Percentiles rank a stretch among this genome's conserved stretches.
Evolutionary conservation across 2,329 filamentous ascomycete species (phyloP).

Genomic region (Colletotrichum lentis): DNA sequence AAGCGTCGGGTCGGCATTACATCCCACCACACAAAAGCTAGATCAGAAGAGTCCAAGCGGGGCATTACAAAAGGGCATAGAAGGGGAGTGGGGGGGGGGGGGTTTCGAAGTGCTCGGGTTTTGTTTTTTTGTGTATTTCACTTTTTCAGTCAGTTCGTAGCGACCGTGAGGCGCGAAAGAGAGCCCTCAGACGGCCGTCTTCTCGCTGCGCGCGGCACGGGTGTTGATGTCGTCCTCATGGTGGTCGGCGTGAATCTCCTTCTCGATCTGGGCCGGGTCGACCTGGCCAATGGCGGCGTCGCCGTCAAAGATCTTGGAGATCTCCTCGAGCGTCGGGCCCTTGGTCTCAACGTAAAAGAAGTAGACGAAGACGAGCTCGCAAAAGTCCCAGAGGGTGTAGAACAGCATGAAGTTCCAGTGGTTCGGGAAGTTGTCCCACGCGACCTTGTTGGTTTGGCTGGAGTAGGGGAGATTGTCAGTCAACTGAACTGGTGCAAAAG

Average conservation of each 20-base stretch:
- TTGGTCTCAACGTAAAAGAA: constrained; percentile 76
- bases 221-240: constrained; percentile 48
- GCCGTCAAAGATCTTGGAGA: constrained; percentile 75
- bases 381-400: constrained; percentile 69
- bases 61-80: constrained; percentile 26
- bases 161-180: neutral
- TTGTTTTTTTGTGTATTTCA: neutral
- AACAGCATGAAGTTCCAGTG: constrained; percentile 74
- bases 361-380: constrained; percentile 69
- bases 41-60: neutral
- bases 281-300: constrained; percentile 65
- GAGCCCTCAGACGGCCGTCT: constrained; percentile 39
- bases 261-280: constrained; percentile 63
- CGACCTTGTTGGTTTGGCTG: constrained; percentile 70
- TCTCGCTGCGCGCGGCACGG: constrained; percentile 37
- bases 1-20: constrained; percentile 25
- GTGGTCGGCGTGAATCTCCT: constrained; percentile 56
- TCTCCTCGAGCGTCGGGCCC: constrained; percentile 74
- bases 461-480: constrained; percentile 6
- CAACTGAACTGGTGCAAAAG: no score
- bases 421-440: constrained; percentile 65
- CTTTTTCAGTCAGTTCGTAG: neutral
- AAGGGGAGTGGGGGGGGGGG: neutral
- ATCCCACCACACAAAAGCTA: constrained; percentile 11
- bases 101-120: neutral